A percentile compares a stretch with the other conserved stretches of the same genome.
These are phyloP conservation scores for Hypomontagnella submonticulosa DNA, from an alignment of 495 filamentous ascomycete species.

Conservation along the genomic window DNA sequence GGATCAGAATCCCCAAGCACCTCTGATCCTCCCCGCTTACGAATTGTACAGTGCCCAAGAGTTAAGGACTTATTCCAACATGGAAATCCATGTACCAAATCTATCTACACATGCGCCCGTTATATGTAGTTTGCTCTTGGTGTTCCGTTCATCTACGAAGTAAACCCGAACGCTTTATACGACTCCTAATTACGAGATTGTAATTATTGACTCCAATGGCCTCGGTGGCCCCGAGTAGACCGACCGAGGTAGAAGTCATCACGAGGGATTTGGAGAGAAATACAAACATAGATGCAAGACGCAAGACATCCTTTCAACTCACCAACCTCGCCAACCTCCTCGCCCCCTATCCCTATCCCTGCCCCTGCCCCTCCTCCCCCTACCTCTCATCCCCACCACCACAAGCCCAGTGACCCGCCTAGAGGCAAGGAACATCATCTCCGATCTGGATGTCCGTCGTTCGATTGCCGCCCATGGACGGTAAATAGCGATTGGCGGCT, in stretches of 20 bases:
- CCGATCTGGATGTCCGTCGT: conserved; percentile 38
- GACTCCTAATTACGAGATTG: too few species aligned
- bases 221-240: too few species aligned
- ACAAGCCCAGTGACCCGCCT: neutral
- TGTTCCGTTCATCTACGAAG: too few species aligned
- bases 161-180: too few species aligned
- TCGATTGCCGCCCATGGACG: conserved; percentile 35
- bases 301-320: neutral
- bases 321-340: neutral
- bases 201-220: too few species aligned
- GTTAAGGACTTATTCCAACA: too few species aligned
- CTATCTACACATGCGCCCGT: too few species aligned
- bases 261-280: conserved; percentile 4
- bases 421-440: conserved; percentile 40
- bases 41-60: conserved; percentile 3
- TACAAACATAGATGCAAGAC: neutral
- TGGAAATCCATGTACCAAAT: too few species aligned
- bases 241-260: too few species aligned
- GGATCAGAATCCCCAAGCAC: conserved; percentile 5
- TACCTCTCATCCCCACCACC: conserved; percentile 5
- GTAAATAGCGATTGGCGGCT: conserved; percentile 37
- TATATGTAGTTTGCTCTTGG: too few species aligned
- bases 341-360: neutral
- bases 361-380: neutral
- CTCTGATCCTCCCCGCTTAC: conserved; percentile 12